phyloP scores from a whole-genome alignment of 306 rosid genomes.

The Lathyrus tuberosus region DNA sequence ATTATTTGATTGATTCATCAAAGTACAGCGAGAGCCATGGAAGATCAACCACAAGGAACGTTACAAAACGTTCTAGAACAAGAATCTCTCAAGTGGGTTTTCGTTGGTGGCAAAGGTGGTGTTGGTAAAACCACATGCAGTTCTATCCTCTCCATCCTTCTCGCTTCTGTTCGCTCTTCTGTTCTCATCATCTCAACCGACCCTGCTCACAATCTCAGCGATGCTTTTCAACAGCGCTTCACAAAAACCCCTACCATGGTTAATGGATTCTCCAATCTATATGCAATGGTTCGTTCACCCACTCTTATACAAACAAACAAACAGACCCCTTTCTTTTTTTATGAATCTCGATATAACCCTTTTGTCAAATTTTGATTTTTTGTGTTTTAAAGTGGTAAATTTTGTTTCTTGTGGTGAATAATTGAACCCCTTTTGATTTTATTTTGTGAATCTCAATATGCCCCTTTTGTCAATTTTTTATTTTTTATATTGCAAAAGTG shows the following conservation, averaged over 20 bases:
- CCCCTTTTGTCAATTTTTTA: slow-evolving; percentile 4
- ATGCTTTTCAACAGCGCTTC: slow-evolving; percentile 94
- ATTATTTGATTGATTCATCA: slow-evolving; percentile 1
- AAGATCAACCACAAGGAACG: slow-evolving; percentile 60
- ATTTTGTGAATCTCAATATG: background rate
- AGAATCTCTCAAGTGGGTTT: slow-evolving; percentile 90
- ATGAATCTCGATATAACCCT: slow-evolving; percentile 27
- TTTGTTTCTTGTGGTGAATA: slow-evolving; percentile 13
- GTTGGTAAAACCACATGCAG: slow-evolving; percentile 97
- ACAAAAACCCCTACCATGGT: slow-evolving; percentile 89
- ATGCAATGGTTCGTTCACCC: slow-evolving; percentile 74
- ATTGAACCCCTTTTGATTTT: slow-evolving; percentile 10
- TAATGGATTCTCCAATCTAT: slow-evolving; percentile 88
- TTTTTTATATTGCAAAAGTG: background rate
- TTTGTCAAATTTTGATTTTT: background rate
- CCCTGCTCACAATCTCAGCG: slow-evolving; percentile 99
- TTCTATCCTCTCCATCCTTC: slow-evolving; percentile 86
- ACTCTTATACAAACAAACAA: background rate
- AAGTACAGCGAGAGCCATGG: slow-evolving; percentile 28
- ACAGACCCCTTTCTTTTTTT: background rate
- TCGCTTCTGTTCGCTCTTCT: slow-evolving; percentile 76
- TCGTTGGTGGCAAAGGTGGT: slow-evolving; percentile 98
- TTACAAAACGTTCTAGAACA: slow-evolving; percentile 80
- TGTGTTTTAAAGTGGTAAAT: background rate
- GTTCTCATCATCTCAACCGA: slow-evolving; percentile 96